Conservation (phyloP, 2,329 filamentous ascomycete genomes). For the Neonectria neomacrospora region DNA sequence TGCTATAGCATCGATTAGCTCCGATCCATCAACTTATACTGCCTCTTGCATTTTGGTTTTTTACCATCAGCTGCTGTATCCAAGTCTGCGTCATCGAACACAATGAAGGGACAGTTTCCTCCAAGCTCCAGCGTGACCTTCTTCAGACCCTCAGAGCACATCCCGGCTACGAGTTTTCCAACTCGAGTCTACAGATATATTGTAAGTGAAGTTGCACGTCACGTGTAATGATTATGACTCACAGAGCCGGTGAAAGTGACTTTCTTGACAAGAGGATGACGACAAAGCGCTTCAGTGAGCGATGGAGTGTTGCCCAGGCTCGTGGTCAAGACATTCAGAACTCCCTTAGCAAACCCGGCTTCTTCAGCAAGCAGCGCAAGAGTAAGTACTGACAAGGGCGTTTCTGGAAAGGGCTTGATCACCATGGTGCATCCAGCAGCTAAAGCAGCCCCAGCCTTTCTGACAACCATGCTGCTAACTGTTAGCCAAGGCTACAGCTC, state of each 20-base stretch:
- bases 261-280: conserved; percentile 64
- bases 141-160: conserved; percentile 72
- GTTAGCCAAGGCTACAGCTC: background rate
- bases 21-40: background rate
- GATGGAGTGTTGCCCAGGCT: conserved; percentile 56
- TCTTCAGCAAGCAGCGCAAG: conserved; percentile 73
- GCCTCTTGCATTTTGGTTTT: background rate
- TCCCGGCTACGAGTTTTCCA: conserved; percentile 71
- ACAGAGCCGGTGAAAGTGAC: conserved; percentile 79
- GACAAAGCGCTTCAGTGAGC: conserved; percentile 59
- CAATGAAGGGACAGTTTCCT: conserved; percentile 74
- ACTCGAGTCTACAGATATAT: conserved; percentile 61
- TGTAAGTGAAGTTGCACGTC: background rate
- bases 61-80: conserved; percentile 61
- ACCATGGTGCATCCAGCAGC: conserved; percentile 83
- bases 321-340: conserved; percentile 65
- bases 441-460: conserved; percentile 64
- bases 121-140: conserved; percentile 76
- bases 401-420: conserved; percentile 77
- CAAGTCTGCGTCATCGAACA: conserved; percentile 75
- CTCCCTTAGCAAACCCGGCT: conserved; percentile 80
- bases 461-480: conserved; percentile 65
- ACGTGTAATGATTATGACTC: background rate
- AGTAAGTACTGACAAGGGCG: conserved; percentile 76
- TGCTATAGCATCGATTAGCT: background rate